Conservation (phyloP, 108 stramenopile species). For the Nannochloropsis gaditana region DNA sequence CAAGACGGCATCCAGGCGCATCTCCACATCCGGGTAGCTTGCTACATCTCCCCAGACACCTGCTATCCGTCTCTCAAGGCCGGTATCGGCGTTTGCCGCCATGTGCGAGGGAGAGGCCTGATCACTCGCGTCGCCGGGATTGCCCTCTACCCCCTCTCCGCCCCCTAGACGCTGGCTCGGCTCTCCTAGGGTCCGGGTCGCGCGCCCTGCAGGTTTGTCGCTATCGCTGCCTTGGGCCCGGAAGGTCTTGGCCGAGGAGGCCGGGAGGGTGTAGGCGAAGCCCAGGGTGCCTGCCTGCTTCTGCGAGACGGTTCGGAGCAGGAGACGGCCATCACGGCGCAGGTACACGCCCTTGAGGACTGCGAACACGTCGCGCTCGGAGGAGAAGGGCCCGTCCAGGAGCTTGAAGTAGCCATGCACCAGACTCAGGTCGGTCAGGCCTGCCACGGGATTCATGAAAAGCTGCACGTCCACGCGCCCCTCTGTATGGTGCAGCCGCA, state of each 20-base stretch:
- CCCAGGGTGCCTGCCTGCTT: neutral
- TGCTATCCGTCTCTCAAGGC: no score
- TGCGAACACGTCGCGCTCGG: neutral
- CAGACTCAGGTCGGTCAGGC: neutral
- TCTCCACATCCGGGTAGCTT: no score
- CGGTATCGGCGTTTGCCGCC: neutral
- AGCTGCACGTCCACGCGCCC: constrained; percentile 15
- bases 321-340: neutral
- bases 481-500: neutral
- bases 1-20: no score
- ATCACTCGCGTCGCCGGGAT: neutral
- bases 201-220: neutral
- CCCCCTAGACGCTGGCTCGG: no score
- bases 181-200: neutral
- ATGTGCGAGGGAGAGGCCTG: neutral
- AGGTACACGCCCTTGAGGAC: neutral
- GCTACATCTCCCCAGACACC: no score
- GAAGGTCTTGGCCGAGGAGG: neutral
- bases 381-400: neutral
- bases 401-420: neutral
- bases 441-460: constrained; percentile 1
- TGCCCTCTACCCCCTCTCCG: neutral
- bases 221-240: neutral
- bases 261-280: neutral
- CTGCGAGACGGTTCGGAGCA: neutral